Percentiles rank a stretch among this genome's conserved stretches.
Conservation (phyloP, 306 rosid species). For the Trifolium pratense region DNA sequence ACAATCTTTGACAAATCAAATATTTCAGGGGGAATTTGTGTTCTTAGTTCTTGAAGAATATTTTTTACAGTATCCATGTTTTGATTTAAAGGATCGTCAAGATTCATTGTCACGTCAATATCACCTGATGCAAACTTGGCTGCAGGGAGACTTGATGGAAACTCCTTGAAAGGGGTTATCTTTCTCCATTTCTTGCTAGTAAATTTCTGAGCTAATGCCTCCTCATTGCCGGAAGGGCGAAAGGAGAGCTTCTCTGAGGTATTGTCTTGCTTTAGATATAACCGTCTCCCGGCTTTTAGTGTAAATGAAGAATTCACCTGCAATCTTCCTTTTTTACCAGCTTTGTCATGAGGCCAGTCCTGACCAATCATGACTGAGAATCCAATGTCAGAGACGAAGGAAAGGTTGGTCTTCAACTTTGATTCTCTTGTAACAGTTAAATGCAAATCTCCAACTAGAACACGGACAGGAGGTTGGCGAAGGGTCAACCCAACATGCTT, state of each 20-base stretch:
- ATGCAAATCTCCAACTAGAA: conserved; percentile 76
- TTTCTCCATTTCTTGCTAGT: conserved; percentile 80
- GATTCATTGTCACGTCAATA: conserved; percentile 64
- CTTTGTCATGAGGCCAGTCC: conserved; percentile 89
- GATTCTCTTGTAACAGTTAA: conserved; percentile 66
- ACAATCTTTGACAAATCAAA: conserved; percentile 90
- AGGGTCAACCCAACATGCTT: conserved; percentile 89
- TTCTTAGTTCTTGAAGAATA: conserved; percentile 71
- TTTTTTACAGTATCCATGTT: conserved; percentile 58
- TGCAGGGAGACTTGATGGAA: conserved; percentile 89
- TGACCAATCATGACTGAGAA: conserved; percentile 80
- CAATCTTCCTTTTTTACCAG: conserved; percentile 74
- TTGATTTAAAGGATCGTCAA: conserved; percentile 64
- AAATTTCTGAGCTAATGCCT: conserved; percentile 65
- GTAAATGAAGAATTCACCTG: conserved; percentile 63
- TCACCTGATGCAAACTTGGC: conserved; percentile 76
- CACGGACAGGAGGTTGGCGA: conserved; percentile 82
- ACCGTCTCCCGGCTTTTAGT: conserved; percentile 69
- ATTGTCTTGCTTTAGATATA: conserved; percentile 72
- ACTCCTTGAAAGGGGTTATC: conserved; percentile 78
- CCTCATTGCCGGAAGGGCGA: conserved; percentile 51
- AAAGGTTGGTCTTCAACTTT: conserved; percentile 56
- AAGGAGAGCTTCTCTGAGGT: conserved; percentile 49
- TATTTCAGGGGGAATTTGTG: conserved; percentile 85
- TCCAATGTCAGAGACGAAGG: conserved; percentile 64